A percentile compares a stretch with the other conserved stretches of the same genome.
These are phyloP conservation scores for Cinchona pubescens DNA, from an alignment of 257 asterid genomes.

Conservation along the genomic window DNA sequence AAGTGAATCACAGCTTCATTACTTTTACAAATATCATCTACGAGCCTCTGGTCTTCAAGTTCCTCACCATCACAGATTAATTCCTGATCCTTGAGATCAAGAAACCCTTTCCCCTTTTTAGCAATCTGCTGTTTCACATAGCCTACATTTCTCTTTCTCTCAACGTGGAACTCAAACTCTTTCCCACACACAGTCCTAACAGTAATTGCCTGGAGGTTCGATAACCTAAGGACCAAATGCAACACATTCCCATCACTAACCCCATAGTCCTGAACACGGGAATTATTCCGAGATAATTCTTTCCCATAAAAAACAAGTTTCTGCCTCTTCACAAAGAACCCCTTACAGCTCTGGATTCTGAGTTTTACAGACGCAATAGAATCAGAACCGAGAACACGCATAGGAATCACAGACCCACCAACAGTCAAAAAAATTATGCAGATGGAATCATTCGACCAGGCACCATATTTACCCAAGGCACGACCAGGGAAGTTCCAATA, in stretches of 20 bases:
- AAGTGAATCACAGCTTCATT: slow-evolving; percentile 66
- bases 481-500: slow-evolving; percentile 51
- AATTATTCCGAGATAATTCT: slow-evolving; percentile 64
- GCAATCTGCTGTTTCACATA: slow-evolving; percentile 71
- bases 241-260: slow-evolving; percentile 59
- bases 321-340: slow-evolving; percentile 66
- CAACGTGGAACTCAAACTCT: slow-evolving; percentile 62
- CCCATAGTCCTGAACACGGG: slow-evolving; percentile 60
- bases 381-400: slow-evolving; percentile 67
- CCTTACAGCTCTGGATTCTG: slow-evolving; percentile 52
- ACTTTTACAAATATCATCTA: slow-evolving; percentile 58
- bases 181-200: slow-evolving; percentile 68
- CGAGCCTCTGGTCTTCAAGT: slow-evolving; percentile 72
- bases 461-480: slow-evolving; percentile 34
- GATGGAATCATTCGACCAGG: slow-evolving; percentile 52
- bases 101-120: slow-evolving; percentile 39
- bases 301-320: slow-evolving; percentile 72
- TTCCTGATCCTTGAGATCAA: slow-evolving; percentile 53
- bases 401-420: slow-evolving; percentile 61
- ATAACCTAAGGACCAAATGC: slow-evolving; percentile 59
- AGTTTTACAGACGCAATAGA: slow-evolving; percentile 79
- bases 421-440: slow-evolving; percentile 56
- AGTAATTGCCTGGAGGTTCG: slow-evolving; percentile 72
- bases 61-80: slow-evolving; percentile 60
- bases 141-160: slow-evolving; percentile 56